Conservation (phyloP, 352 stramenopile species). For the Phytophthora sp. region DNA sequence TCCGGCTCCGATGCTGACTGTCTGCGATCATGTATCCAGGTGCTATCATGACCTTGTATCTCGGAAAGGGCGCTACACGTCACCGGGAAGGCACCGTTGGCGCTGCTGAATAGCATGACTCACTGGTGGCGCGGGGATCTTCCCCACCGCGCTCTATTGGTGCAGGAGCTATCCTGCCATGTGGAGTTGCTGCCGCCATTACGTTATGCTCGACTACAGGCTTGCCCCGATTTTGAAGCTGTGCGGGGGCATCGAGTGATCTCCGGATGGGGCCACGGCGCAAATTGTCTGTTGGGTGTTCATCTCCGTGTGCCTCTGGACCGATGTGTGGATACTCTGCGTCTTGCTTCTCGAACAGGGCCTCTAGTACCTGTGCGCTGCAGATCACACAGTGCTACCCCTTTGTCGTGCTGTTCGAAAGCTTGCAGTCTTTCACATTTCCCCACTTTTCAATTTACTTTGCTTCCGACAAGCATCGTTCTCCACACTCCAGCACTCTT, state of each 20-base stretch:
- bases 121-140: too few relatives aligned
- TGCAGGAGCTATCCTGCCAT: constrained; percentile 26
- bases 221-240: constrained; percentile 22
- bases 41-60: constrained; percentile 19
- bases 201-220: constrained; percentile 22
- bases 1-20: constrained; percentile 6
- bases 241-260: constrained; percentile 3
- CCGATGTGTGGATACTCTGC: constrained; percentile 12
- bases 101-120: constrained; percentile 1
- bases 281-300: constrained; percentile 31
- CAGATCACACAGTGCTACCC: constrained; percentile 2
- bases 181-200: constrained; percentile 13
- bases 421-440: not conserved
- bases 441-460: constrained; percentile 38
- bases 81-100: not conserved
- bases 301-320: constrained; percentile 20
- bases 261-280: constrained; percentile 11
- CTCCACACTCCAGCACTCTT: constrained; percentile 6
- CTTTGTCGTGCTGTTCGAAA: constrained; percentile 16
- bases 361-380: constrained; percentile 1
- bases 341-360: constrained; percentile 28
- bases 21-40: not conserved
- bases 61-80: constrained; percentile 20
- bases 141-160: constrained; percentile 11
- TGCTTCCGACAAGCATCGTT: constrained; percentile 31